Evolutionary conservation across 106 monocot species (phyloP), one percentile per base, ranked within the genome.

Genomic region (Cymbidium sinense): DNA sequence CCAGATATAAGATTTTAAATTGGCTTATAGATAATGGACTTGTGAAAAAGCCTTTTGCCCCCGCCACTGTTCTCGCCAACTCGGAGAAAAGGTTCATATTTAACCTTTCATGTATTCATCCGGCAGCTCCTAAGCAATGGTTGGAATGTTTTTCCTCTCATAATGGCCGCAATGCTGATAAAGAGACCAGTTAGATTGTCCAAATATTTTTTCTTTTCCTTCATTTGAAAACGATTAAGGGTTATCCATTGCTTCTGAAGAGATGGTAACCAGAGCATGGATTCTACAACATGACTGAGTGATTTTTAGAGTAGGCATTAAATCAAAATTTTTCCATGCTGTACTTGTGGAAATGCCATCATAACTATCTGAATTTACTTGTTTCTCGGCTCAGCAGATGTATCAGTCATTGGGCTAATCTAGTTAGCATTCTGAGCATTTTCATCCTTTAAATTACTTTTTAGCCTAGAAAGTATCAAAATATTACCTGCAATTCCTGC

Each of bases 121-220:
- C 96, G 21, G 93, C 93, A 55, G 96, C 89, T 76, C 96, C 94
- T 51, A 96, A 96, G 75, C 79, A 86, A 51, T 96, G 96, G 96
- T 77, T 96, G 21, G 96, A 94, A 74, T 58, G 77, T 20, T 91
- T 94, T 77, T 93, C 90, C 61, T 84, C 80, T 17, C 81, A 87
- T 77, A 79, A 3, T 37, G 65, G 83, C 35, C 70, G 34, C 54
- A 79, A 85, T 76, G 78, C 73, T 30, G 69, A 65, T 62, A 47
- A 36, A 12, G 74, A 44, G 28, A 44, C 12, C 43, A 12, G 21
- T 47, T 74, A 74, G 74, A 44, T 25, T 25, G 28, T 74, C 44
- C 19, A 37, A 27, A 13, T 71, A 3, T 1, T 71, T 28, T 47
- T 71, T 67, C 0, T 36, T 71, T 28, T 43, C 3, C 44, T 74